Evolutionary conservation across 805 yeast species (phyloP).

Genomic region (Lipomyces sp.): DNA sequence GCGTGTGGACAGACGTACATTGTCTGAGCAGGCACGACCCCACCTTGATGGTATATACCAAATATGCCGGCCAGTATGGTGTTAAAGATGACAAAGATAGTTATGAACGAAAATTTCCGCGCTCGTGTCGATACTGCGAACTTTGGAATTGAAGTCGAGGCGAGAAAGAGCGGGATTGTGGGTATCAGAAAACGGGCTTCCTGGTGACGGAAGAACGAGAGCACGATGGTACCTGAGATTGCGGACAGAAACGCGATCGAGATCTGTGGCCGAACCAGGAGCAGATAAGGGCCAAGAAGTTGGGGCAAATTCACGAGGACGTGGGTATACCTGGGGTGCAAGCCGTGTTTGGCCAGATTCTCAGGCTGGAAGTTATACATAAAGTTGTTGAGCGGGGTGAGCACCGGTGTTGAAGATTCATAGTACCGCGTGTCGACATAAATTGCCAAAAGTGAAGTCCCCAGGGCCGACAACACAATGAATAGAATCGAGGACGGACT

Average conservation of each 20-base stretch:
- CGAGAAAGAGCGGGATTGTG: constrained; percentile 64
- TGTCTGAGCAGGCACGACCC: constrained; percentile 70
- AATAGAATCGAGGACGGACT: constrained; percentile 23
- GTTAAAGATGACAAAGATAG: constrained; percentile 70
- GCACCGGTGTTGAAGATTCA: constrained; percentile 44
- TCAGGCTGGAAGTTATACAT: constrained; percentile 63
- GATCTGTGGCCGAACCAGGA: constrained; percentile 49
- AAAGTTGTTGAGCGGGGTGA: constrained; percentile 80
- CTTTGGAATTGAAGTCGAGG: constrained; percentile 37
- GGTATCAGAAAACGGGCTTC: constrained; percentile 90
- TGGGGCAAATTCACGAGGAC: constrained; percentile 75
- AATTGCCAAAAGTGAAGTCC: constrained; percentile 17
- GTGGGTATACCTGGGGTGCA: constrained; percentile 81
- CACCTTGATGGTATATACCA: constrained; percentile 91
- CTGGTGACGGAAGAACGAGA: constrained; percentile 87
- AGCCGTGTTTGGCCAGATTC: constrained; percentile 78
- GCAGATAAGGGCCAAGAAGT: constrained; percentile 75
- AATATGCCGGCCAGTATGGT: constrained; percentile 60
- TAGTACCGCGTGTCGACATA: constrained; percentile 35
- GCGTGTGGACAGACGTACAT: constrained; percentile 39
- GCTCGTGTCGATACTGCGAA: constrained; percentile 34
- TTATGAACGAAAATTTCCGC: constrained; percentile 17
- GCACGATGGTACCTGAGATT: constrained; percentile 61
- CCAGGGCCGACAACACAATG: constrained; percentile 19
- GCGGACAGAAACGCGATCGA: constrained; percentile 50